phyloP scores from a whole-genome alignment of 306 rosid genomes.

The Sechiopsis laciniata region DNA sequence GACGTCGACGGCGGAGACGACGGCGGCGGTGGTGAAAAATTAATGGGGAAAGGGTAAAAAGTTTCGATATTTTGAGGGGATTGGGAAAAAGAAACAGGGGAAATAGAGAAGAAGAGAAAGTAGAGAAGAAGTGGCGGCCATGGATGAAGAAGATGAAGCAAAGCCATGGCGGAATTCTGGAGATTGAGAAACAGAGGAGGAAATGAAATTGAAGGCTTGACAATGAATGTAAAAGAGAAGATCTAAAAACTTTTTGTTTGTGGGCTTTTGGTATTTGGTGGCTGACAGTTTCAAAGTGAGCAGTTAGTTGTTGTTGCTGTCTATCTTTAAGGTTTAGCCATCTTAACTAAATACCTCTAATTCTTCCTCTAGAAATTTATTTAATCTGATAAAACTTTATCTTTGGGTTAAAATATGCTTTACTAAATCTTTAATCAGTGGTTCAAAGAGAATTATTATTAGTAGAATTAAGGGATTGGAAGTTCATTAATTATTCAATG shows the following conservation, averaged over 20 bases:
- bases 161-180: slow-evolving; percentile 2
- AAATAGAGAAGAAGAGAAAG: slow-evolving; percentile 21
- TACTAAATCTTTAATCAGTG: too few relatives aligned
- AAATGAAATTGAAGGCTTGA: background rate
- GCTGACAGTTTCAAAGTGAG: slow-evolving; percentile 57
- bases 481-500: too few relatives aligned
- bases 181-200: background rate
- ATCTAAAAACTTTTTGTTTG: slow-evolving; percentile 22
- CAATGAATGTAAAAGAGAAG: background rate
- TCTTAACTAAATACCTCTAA: background rate
- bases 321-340: slow-evolving; percentile 19
- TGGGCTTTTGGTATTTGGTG: slow-evolving; percentile 29
- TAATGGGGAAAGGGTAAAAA: slow-evolving; percentile 35
- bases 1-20: slow-evolving; percentile 16
- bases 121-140: slow-evolving; percentile 27
- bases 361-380: background rate
- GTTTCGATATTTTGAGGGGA: slow-evolving; percentile 65
- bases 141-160: slow-evolving; percentile 26
- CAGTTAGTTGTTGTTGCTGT: slow-evolving; percentile 29
- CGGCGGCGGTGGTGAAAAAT: slow-evolving; percentile 20
- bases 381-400: too few relatives aligned
- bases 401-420: too few relatives aligned
- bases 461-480: too few relatives aligned
- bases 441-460: too few relatives aligned
- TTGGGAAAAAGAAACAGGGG: slow-evolving; percentile 35